phyloP scores from a whole-genome alignment of 2,329 filamentous ascomycete genomes.

The Ophiobolus disseminans region DNA sequence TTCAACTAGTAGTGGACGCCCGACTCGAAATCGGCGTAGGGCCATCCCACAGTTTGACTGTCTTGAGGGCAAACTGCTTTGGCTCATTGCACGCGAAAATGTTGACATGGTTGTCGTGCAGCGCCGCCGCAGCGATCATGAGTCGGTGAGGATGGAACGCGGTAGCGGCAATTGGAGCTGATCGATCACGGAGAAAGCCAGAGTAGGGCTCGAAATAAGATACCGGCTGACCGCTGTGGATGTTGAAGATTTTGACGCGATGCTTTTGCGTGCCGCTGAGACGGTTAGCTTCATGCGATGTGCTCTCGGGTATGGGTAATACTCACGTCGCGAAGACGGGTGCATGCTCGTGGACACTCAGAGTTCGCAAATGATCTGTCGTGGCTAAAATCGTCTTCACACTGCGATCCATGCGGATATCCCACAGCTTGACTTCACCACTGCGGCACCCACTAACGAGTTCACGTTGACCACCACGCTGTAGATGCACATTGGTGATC shows the following conservation, averaged over 20 bases:
- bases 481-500: slow-evolving; percentile 96
- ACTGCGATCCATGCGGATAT: slow-evolving; percentile 84
- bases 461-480: slow-evolving; percentile 91
- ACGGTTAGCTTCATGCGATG: slow-evolving; percentile 12
- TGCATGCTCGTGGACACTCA: slow-evolving; percentile 94
- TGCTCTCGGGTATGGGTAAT: slow-evolving; percentile 67
- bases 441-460: slow-evolving; percentile 89
- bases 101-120: slow-evolving; percentile 89
- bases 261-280: slow-evolving; percentile 84
- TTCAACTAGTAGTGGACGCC: slow-evolving; percentile 24
- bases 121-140: slow-evolving; percentile 84
- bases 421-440: slow-evolving; percentile 94
- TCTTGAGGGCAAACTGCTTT: slow-evolving; percentile 31
- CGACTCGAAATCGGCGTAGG: slow-evolving; percentile 25
- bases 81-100: slow-evolving; percentile 66
- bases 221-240: slow-evolving; percentile 75
- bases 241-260: slow-evolving; percentile 90
- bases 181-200: slow-evolving; percentile 82
- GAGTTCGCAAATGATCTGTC: slow-evolving; percentile 77
- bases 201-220: slow-evolving; percentile 89
- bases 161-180: slow-evolving; percentile 83
- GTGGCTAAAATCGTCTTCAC: slow-evolving; percentile 78
- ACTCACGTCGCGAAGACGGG: slow-evolving; percentile 78
- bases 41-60: slow-evolving; percentile 45
- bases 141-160: slow-evolving; percentile 96